Evolutionary conservation across 1,284 basidiomycete genomes (phyloP).

Genomic region (Cutaneotrichosporon spelunceum): DNA sequence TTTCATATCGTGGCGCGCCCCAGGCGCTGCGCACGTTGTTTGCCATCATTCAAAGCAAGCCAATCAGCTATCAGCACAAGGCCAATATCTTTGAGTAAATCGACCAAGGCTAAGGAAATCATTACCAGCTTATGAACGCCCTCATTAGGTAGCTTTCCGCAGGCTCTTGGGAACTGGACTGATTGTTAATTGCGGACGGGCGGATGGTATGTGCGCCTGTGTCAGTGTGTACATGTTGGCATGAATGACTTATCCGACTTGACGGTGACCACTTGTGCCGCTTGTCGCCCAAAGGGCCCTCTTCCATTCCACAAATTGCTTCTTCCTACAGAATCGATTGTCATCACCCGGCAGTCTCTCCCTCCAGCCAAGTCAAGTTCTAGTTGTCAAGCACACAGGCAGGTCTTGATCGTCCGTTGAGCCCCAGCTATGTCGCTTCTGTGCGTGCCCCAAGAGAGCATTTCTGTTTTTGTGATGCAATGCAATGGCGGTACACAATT

Average conservation of each 20-base stretch:
- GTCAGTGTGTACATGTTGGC: not conserved
- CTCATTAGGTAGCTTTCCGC: too few relatives aligned
- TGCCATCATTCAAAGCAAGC: too few relatives aligned
- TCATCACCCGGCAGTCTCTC: not conserved
- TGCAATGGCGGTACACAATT: not conserved
- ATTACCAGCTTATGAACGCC: too few relatives aligned
- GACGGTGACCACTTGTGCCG: not conserved
- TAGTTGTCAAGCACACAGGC: not conserved
- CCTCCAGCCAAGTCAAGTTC: not conserved
- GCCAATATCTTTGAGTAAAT: too few relatives aligned
- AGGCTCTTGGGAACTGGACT: too few relatives aligned
- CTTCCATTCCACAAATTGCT: not conserved
- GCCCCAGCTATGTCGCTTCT: not conserved
- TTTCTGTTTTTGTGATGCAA: not conserved
- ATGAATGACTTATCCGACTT: not conserved
- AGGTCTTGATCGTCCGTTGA: not conserved
- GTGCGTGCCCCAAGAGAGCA: not conserved
- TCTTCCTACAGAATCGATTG: not conserved
- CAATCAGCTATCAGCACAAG: too few relatives aligned
- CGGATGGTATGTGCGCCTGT: too few relatives aligned
- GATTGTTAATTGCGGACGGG: too few relatives aligned
- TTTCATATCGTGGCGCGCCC: too few relatives aligned
- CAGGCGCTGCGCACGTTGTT: too few relatives aligned
- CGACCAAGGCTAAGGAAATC: too few relatives aligned
- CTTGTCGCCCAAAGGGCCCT: not conserved